These are phyloP conservation scores for Wallacemonas sp. DNA, from an alignment of 208 protist genomes.

Conservation along the genomic window DNA sequence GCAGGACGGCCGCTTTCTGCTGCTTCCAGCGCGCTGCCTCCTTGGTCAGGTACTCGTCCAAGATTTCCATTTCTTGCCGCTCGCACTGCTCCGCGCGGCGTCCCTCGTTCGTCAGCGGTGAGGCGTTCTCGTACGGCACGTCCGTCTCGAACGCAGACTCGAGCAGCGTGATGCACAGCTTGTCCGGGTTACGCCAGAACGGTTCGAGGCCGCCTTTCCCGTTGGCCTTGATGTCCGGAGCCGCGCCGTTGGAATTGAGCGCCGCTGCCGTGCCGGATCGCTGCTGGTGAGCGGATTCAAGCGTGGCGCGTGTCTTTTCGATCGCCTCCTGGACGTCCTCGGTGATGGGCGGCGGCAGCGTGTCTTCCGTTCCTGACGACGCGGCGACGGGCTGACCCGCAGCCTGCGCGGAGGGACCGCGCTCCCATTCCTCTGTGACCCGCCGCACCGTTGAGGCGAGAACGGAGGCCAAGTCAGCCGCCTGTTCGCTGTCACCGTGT, in stretches of 20 bases:
- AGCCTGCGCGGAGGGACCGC: not conserved
- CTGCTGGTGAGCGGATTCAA: slow-evolving; percentile 9
- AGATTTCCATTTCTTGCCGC: slow-evolving; percentile 49
- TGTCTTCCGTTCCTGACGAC: not conserved
- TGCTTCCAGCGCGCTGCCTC: slow-evolving; percentile 58
- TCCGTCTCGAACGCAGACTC: slow-evolving; percentile 81
- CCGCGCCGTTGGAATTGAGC: no score
- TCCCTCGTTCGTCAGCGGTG: slow-evolving; percentile 35
- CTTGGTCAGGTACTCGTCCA: slow-evolving; percentile 70
- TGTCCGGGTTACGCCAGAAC: slow-evolving; percentile 60
- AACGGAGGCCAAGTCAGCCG: slow-evolving; percentile 65
- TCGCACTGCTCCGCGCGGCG: slow-evolving; percentile 45
- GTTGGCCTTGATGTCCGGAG: no score
- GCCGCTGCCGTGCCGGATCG: no score
- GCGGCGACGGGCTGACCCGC: not conserved
- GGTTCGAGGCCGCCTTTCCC: no score
- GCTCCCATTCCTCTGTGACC: slow-evolving; percentile 4
- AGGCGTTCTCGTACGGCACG: slow-evolving; percentile 33
- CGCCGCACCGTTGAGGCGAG: slow-evolving; percentile 57
- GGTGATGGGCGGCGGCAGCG: slow-evolving; percentile 16
- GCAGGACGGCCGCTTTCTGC: slow-evolving; percentile 72
- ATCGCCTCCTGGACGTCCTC: slow-evolving; percentile 36
- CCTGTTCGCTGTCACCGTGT: slow-evolving; percentile 50
- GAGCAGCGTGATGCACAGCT: slow-evolving; percentile 73
- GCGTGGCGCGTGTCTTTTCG: slow-evolving; percentile 30